Conservation (phyloP, 75 land plant genomes). For the Pinus albicaulis region DNA sequence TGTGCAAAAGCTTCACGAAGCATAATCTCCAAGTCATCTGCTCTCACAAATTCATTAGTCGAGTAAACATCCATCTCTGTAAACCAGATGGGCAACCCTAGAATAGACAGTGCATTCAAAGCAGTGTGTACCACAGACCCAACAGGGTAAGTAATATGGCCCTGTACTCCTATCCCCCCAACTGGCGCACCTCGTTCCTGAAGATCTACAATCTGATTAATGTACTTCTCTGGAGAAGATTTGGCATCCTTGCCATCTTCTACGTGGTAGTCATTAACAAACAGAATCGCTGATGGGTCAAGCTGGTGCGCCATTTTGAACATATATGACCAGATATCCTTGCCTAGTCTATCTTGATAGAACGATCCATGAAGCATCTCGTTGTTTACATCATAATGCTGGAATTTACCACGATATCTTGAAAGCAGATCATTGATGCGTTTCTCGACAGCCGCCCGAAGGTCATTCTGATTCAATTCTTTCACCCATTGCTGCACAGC, state of each 20-base stretch:
- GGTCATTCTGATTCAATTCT: conserved; percentile 41
- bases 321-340: conserved; percentile 73
- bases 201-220: conserved; percentile 66
- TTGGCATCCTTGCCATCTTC: conserved; percentile 80
- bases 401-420: conserved; percentile 89
- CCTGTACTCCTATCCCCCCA: conserved; percentile 92
- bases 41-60: conserved; percentile 76
- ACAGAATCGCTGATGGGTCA: conserved; percentile 75
- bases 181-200: conserved; percentile 86
- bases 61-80: conserved; percentile 94
- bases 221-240: conserved; percentile 83
- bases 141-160: conserved; percentile 73
- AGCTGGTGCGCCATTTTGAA: conserved; percentile 72
- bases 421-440: conserved; percentile 62
- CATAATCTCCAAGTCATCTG: conserved; percentile 91
- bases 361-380: conserved; percentile 99
- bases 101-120: conserved; percentile 59
- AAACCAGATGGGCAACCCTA: conserved; percentile 91
- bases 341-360: conserved; percentile 65
- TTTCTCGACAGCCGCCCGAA: conserved; percentile 68
- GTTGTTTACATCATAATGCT: conserved; percentile 95
- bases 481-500: conserved; percentile 76
- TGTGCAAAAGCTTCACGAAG: conserved; percentile 92
- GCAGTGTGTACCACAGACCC: conserved; percentile 72
- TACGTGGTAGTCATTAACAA: conserved; percentile 94